Base-by-base conservation (phyloP, 805 yeast species). In the Lipomyces sp. region DNA sequence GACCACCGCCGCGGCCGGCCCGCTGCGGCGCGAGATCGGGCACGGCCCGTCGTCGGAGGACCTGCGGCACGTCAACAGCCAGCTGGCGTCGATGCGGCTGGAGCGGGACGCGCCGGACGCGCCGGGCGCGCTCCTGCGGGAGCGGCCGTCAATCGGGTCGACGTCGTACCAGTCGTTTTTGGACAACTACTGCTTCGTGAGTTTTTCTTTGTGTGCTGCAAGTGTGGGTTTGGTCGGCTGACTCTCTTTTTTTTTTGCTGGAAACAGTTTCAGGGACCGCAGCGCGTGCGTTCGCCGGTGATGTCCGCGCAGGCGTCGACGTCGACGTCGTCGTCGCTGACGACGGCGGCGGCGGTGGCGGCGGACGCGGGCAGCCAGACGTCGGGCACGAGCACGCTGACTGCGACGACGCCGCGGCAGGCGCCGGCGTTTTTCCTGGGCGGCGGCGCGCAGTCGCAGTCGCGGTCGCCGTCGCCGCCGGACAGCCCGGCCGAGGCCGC, bases 161-260 rank as follows among this genome's bases (percentile, higher is more conserved):
- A 45, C 63, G 8, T 57, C 65, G n/a, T 71, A 71, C 58, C 67
- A 70, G 58, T 70, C 64, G 43, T 58, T 71, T 41, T 58, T 71
- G 43, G 62, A 69, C 49, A 69, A 65, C 57, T 71, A 70, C 62
- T 71, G 74, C 57, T 71, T 71, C 52, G 57, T 53, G 39, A 31
- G 57, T 47, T 11, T 13, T 22, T 5, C n/a, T 34, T 36, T 24
- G 10, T 32, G 36, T 24, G 6, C 4, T 40, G 10, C 8, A 7
- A 19, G 8, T 6, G n/a, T 10, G n/a, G 14, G 16, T 6, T 22
- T 11, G 11, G 14, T 14, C 13, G 14, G 24, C 10, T 3, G 26
- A 5, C 3, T 34, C 16, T 24, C 21, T n/a, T 24, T 31, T 13
- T 11, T 13, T 14, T 5, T 13, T 10, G 5, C 37, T 31, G n/a